A percentile compares a stretch with the other conserved stretches of the same genome.
phyloP scores from a whole-genome alignment of 176 grass and related monocot genomes.

The Olyra latifolia region DNA sequence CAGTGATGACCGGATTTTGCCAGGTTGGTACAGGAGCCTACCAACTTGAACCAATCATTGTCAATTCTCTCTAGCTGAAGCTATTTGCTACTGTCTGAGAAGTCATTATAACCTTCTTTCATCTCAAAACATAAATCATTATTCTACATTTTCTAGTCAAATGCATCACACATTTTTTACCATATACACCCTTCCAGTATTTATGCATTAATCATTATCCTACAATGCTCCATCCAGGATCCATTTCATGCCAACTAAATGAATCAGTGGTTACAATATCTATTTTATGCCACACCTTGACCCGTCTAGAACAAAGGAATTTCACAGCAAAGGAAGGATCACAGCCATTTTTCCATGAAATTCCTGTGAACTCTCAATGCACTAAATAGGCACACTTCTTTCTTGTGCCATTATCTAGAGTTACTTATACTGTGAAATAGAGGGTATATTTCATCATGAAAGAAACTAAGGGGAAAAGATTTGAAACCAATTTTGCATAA shows the following conservation, averaged over 20 bases:
- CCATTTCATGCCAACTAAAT: neutral
- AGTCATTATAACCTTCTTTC: neutral
- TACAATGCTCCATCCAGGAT: neutral
- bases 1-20: neutral
- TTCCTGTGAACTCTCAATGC: neutral
- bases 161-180: neutral
- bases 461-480: neutral
- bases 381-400: neutral
- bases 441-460: neutral
- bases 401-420: constrained; percentile 6
- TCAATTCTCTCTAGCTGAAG: neutral
- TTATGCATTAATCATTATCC: neutral
- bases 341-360: neutral
- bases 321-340: neutral
- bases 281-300: neutral
- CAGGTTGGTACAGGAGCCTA: neutral
- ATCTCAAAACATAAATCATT: neutral
- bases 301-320: neutral
- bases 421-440: neutral
- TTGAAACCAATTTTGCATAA: neutral
- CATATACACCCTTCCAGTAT: neutral
- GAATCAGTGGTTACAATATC: neutral
- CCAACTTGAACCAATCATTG: neutral
- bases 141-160: neutral
- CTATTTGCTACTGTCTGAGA: neutral